These are phyloP conservation scores for Coemansia sp. DNA, from an alignment of 371 early-diverging fungal species.

Conservation along the genomic window DNA sequence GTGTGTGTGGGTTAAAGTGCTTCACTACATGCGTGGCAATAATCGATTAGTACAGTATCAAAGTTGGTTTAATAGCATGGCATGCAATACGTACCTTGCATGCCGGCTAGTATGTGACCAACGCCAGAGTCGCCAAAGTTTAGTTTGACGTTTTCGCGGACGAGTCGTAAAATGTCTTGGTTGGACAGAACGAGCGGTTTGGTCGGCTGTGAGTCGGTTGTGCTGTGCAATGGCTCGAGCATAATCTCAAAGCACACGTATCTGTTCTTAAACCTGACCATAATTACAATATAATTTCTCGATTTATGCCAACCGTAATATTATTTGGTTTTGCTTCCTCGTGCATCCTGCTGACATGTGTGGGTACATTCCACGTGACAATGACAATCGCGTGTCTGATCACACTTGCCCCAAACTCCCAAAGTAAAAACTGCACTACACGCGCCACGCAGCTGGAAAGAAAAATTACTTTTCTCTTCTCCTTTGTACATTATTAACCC, in stretches of 20 bases:
- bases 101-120: conserved; percentile 51
- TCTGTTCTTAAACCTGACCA: conserved; percentile 69
- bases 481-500: conserved; percentile 4
- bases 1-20: conserved; percentile 61
- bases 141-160: conserved; percentile 53
- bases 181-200: not conserved
- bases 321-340: not conserved
- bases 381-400: not conserved
- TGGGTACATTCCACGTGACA: conserved; percentile 6
- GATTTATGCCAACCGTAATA: not conserved
- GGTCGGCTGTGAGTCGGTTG: not conserved
- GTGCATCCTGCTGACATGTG: not conserved
- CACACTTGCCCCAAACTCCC: not conserved
- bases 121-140: conserved; percentile 67
- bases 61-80: not conserved
- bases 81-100: conserved; percentile 42
- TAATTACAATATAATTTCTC: conserved; percentile 10
- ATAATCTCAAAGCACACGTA: conserved; percentile 60
- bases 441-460: not conserved
- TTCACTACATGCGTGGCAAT: conserved; percentile 51
- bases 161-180: conserved; percentile 32
- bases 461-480: conserved; percentile 9
- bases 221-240: conserved; percentile 21
- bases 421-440: not conserved
- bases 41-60: not conserved